Evolutionary conservation across 257 asterid genomes (phyloP).

Genomic region (Solanum chaucha): DNA sequence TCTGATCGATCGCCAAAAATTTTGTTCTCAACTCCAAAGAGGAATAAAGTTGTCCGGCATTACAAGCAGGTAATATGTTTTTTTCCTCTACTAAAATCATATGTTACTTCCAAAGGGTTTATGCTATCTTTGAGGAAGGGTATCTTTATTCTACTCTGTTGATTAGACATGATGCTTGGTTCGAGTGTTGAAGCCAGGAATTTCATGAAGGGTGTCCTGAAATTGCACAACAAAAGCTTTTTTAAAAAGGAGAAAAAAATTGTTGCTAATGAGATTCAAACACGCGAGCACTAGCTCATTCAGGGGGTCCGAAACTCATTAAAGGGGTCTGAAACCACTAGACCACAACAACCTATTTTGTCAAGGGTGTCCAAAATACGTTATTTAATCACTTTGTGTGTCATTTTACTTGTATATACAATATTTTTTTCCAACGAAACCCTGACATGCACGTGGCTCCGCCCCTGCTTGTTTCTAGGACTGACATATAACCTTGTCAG

Average conservation of each 20-base stretch:
- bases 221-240: not conserved
- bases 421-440: not conserved
- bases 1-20: constrained; percentile 70
- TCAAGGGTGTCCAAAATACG: not conserved
- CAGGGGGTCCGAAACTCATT: not conserved
- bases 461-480: not conserved
- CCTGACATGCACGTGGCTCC: not conserved
- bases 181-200: not conserved
- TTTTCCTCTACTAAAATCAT: not conserved
- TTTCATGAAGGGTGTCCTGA: not conserved
- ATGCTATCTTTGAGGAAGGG: not conserved
- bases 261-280: not conserved
- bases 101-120: not conserved
- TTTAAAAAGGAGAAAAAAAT: not conserved
- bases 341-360: too few relatives aligned
- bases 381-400: not conserved
- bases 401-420: not conserved
- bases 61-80: constrained; percentile 62
- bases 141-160: not conserved
- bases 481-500: not conserved
- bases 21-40: constrained; percentile 72
- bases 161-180: not conserved
- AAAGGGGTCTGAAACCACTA: not conserved
- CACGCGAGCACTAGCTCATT: not conserved
- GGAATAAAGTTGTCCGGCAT: constrained; percentile 55